Conservation (phyloP, 306 rosid species). For the Castanea mollissima region DNA sequence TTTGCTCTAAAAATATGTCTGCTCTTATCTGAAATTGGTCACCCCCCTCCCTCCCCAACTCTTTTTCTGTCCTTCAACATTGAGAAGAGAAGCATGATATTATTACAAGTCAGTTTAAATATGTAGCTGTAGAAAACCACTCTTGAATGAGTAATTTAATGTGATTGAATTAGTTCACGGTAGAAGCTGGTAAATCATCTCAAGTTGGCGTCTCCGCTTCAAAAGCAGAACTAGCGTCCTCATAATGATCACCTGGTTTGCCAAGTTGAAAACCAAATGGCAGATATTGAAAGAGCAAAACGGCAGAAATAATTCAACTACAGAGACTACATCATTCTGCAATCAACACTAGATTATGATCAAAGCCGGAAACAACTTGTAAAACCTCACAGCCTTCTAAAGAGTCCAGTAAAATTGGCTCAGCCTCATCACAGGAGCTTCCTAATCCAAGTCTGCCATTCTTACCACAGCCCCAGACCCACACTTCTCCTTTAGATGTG, state of each 20-base stretch:
- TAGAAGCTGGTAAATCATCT: neutral
- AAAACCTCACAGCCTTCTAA: conserved; percentile 64
- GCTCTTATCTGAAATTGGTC: too few relatives aligned
- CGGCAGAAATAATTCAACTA: neutral
- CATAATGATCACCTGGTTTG: neutral
- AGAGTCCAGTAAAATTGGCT: conserved; percentile 58
- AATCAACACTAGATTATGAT: conserved; percentile 75
- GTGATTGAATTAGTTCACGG: neutral
- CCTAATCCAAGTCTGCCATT: conserved; percentile 85
- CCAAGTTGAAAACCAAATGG: neutral
- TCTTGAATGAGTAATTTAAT: neutral
- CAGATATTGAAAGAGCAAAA: neutral
- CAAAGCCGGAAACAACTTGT: conserved; percentile 86
- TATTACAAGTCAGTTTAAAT: neutral
- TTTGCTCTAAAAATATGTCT: too few relatives aligned
- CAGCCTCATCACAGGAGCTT: conserved; percentile 67
- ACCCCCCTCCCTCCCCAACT: too few relatives aligned
- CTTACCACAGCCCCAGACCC: conserved; percentile 93
- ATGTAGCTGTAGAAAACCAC: neutral
- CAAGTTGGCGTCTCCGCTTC: neutral
- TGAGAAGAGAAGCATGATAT: neutral
- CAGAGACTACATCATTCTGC: conserved; percentile 45
- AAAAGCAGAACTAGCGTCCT: neutral
- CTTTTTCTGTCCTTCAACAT: too few relatives aligned
- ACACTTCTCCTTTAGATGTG: conserved; percentile 63